A percentile compares a stretch with the other conserved stretches of the same genome.
These are phyloP conservation scores for Wickerhamomyces ciferrii DNA, from an alignment of 805 yeast species.

Conservation along the genomic window DNA sequence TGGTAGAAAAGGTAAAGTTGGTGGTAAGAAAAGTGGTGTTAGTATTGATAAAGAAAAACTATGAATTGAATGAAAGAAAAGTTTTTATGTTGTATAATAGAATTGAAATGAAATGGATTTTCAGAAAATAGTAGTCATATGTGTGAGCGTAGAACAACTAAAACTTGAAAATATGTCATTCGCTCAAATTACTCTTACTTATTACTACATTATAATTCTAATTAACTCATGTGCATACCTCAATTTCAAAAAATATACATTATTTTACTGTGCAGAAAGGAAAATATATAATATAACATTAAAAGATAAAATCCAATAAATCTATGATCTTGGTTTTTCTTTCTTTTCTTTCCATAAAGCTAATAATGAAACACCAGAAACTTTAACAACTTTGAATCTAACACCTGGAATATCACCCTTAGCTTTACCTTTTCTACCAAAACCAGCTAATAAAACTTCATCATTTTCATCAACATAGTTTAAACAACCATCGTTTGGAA, in stretches of 20 bases:
- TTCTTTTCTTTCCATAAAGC: conserved; percentile 99
- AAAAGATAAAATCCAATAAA: conserved; percentile 5
- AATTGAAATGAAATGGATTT: too few relatives aligned
- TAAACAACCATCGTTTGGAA: conserved; percentile 99
- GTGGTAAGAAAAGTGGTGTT: conserved; percentile 60
- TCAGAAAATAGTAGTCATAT: too few relatives aligned
- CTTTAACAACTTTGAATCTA: conserved; percentile 99
- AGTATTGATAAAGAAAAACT: conserved; percentile 45
- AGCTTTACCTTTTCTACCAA: conserved; percentile 99
- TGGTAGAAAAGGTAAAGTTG: conserved; percentile 19
- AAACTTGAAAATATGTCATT: background rate
- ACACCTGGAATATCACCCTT: conserved; percentile 99
- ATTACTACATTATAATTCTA: background rate
- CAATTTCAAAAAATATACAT: background rate
- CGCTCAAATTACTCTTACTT: background rate
- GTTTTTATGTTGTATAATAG: background rate
- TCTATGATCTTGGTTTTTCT: conserved; percentile 99
- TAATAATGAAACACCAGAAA: conserved; percentile 98
- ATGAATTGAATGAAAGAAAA: too few relatives aligned
- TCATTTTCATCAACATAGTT: conserved; percentile 99
- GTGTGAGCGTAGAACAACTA: too few relatives aligned
- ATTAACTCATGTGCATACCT: background rate
- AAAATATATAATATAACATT: background rate
- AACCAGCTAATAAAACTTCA: conserved; percentile 99
- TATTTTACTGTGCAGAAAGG: background rate